Conservation (phyloP, 768 basidiomycete genomes). For the Mycena floridula region DNA sequence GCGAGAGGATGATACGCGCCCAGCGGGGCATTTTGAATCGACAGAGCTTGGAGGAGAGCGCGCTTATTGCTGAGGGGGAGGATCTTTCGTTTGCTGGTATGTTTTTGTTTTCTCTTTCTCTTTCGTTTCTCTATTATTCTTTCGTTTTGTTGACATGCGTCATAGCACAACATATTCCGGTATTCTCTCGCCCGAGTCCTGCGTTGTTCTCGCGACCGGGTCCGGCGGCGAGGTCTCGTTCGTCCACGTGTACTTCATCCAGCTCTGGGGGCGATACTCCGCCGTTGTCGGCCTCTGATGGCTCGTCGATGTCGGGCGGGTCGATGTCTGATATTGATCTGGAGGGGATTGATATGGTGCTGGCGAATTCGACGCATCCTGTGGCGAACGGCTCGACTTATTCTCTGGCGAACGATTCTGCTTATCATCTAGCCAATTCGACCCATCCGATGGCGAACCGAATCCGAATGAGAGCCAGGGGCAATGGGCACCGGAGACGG, state of each 20-base stretch:
- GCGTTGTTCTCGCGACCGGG: conserved; percentile 62
- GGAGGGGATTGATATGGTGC: conserved; percentile 47
- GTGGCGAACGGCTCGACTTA: no score
- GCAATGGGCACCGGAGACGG: conserved; percentile 66
- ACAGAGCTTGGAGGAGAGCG: conserved; percentile 63
- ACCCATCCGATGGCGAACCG: conserved; percentile 41
- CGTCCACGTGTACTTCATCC: conserved; percentile 62
- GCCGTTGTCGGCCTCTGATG: conserved; percentile 63
- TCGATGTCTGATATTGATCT: conserved; percentile 79
- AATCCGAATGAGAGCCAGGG: conserved; percentile 46
- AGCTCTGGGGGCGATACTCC: conserved; percentile 69
- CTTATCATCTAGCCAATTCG: no score
- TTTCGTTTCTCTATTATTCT: neutral
- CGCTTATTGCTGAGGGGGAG: conserved; percentile 60
- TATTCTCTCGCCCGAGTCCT: no score
- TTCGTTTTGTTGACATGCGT: conserved; percentile 9
- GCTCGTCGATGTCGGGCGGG: conserved; percentile 61
- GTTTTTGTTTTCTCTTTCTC: no score
- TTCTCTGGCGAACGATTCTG: no score
- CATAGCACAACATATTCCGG: conserved; percentile 39
- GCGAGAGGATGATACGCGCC: conserved; percentile 62
- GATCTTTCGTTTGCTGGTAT: conserved; percentile 48
- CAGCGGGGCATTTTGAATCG: conserved; percentile 55
- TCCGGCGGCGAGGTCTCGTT: conserved; percentile 44
- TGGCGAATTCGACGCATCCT: no score